A percentile compares a stretch with the other conserved stretches of the same genome.
Evolutionary conservation across 2,329 filamentous ascomycete species (phyloP).

Genomic region (Zasmidium citrigriseum): DNA sequence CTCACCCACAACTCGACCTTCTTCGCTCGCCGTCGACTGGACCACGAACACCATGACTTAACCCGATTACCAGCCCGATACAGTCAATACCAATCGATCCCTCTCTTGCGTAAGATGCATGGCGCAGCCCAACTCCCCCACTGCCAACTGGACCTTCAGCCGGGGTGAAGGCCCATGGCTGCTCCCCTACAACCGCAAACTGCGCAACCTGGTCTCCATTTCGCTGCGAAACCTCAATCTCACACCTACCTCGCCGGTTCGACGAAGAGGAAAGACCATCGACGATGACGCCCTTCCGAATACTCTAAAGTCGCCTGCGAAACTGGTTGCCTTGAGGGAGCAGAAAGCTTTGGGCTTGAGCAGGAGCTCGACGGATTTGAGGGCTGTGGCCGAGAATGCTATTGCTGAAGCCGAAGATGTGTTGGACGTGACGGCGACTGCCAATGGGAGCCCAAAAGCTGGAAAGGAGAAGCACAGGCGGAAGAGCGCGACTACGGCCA

Average conservation of each 20-base stretch:
- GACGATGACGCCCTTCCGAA: constrained; percentile 76
- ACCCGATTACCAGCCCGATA: background rate
- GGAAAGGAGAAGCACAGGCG: constrained; percentile 24
- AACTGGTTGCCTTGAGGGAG: constrained; percentile 59
- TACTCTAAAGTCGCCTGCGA: constrained; percentile 65
- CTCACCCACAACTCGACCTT: background rate
- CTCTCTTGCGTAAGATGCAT: constrained; percentile 24
- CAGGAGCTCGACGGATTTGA: constrained; percentile 59
- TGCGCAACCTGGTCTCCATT: constrained; percentile 84
- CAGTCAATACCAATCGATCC: too few relatives aligned
- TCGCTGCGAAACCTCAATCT: constrained; percentile 84
- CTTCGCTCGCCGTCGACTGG: background rate
- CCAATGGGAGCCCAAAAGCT: constrained; percentile 17
- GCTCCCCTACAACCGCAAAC: constrained; percentile 74
- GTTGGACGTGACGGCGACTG: background rate
- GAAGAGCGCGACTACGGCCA: constrained; percentile 19
- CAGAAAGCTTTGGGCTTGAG: constrained; percentile 55
- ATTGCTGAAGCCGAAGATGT: constrained; percentile 13
- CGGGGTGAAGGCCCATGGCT: constrained; percentile 53
- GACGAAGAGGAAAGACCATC: constrained; percentile 61
- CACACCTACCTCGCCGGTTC: constrained; percentile 47
- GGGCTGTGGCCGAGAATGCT: constrained; percentile 33
- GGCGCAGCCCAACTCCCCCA: constrained; percentile 22
- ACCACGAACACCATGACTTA: background rate
- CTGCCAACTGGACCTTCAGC: constrained; percentile 22